Evolutionary conservation across 331 rosid genomes (phyloP).

Genomic region (Quercus lobata): DNA sequence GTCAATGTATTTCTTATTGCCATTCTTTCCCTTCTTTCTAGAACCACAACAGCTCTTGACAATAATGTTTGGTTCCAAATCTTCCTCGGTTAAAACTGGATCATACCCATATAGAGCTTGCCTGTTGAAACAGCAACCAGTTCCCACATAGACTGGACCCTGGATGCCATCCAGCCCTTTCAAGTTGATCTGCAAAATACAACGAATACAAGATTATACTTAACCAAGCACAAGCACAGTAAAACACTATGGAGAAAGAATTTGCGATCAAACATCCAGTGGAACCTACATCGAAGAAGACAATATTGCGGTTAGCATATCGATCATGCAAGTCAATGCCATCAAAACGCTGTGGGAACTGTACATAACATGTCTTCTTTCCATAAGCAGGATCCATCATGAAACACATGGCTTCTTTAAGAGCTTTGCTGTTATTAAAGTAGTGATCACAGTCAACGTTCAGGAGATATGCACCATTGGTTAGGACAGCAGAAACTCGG

Average conservation of each 20-base stretch:
- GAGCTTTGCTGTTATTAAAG: conserved; percentile 96
- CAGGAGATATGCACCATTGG: conserved; percentile 95
- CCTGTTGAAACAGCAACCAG: conserved; percentile 99
- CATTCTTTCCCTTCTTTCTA: conserved; percentile 68
- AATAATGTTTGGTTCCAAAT: conserved; percentile 85
- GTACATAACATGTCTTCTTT: conserved; percentile 96
- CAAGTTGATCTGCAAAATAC: conserved; percentile 74
- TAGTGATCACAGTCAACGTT: conserved; percentile 99
- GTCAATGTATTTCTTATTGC: conserved; percentile 74
- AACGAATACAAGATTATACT: neutral
- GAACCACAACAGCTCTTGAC: conserved; percentile 97
- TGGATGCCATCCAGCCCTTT: conserved; percentile 97
- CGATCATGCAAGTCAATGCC: conserved; percentile 98
- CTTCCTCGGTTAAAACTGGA: conserved; percentile 89
- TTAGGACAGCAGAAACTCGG: conserved; percentile 97
- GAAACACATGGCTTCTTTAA: conserved; percentile 99
- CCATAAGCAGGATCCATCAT: conserved; percentile 96
- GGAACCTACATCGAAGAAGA: conserved; percentile 86
- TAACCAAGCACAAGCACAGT: conserved; percentile 2
- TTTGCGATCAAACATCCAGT: neutral
- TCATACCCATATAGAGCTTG: conserved; percentile 97
- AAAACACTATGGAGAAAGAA: neutral
- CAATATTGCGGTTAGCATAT: conserved; percentile 98
- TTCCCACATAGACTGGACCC: conserved; percentile 99
- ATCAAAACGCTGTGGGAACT: conserved; percentile 97